These are phyloP conservation scores for Pyricularia sp. DNA, from an alignment of 2,329 filamentous ascomycete species.

Conservation along the genomic window DNA sequence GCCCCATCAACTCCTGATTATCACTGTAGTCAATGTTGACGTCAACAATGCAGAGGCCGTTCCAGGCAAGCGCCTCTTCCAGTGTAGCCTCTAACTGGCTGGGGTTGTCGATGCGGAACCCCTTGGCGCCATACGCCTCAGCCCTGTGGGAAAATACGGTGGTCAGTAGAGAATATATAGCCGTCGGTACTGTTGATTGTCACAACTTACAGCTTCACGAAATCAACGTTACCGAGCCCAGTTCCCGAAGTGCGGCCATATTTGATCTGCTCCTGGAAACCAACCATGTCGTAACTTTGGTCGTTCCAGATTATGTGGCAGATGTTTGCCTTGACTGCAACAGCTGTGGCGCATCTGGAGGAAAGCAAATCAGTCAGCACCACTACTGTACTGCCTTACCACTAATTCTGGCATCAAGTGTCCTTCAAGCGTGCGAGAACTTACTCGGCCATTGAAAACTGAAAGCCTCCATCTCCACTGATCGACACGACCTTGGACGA, in stretches of 20 bases:
- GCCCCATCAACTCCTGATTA: constrained; percentile 24
- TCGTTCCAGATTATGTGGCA: constrained; percentile 39
- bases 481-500: constrained; percentile 29
- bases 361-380: not conserved
- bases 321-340: constrained; percentile 32
- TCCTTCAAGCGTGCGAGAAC: not conserved
- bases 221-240: constrained; percentile 30
- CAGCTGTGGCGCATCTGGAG: constrained; percentile 24
- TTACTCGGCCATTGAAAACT: constrained; percentile 30
- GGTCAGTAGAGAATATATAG: not conserved
- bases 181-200: not conserved
- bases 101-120: constrained; percentile 24
- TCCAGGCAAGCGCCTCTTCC: constrained; percentile 25
- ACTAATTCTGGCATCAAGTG: too few relatives aligned
- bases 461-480: constrained; percentile 34
- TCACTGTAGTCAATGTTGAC: constrained; percentile 30
- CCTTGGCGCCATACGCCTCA: constrained; percentile 31
- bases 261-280: constrained; percentile 37
- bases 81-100: constrained; percentile 28
- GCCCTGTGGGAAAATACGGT: constrained; percentile 16
- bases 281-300: constrained; percentile 35
- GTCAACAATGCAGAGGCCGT: constrained; percentile 31
- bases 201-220: constrained; percentile 19
- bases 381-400: not conserved
- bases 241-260: constrained; percentile 31